Evolutionary conservation across 768 basidiomycete genomes (phyloP), one percentile per base, ranked within the genome.

Genomic region (Termitomyces sp.): DNA sequence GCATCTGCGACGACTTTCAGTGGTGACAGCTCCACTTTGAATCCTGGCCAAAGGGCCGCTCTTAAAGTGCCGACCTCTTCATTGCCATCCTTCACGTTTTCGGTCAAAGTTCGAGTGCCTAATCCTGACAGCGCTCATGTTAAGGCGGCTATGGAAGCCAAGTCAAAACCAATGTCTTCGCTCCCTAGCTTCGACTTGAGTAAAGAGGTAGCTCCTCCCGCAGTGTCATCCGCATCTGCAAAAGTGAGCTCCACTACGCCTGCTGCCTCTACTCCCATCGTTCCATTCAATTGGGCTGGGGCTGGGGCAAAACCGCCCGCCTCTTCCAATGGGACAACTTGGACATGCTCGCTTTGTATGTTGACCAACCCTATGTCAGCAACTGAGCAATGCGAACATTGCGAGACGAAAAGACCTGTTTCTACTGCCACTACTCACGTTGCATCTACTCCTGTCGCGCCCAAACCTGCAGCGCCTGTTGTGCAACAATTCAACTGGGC

Each of bases 401-500:
- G 57, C n/a, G 57, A 58, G 26, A 53, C 57, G 10, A 58, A 53
- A 37, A 42, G 57, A 20, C 57, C 51, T 29, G 45, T n/a, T 34
- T 51, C 20, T 52, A 33, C 10, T 15, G 45, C 47, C 4, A 26
- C 61, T 33, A 41, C 46, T 48, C 53, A 64, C 18, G 39, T 52
- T n/a, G 42, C 54, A 26, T 18, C 54, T 4, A 18, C 37, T 20
- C 37, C 37, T 8, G n/a, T 29, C 4, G n/a, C n/a, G 26, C 22
- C 68, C 26, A 8, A 59, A 16, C 28, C 52, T 15, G 6, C 46
- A 3, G 41, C 68, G 15, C 50, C 64, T 29, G 60, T 68, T 47
- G 55, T 69, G 41, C 71, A 74, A 42, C 73, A 73, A 33, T 88
- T 88, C 62, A 74, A 87, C 63, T 88, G 83, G 80, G 73, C 77